These are phyloP conservation scores for Cadophora sp. DNA, from an alignment of 2,329 filamentous ascomycete species.

Conservation along the genomic window DNA sequence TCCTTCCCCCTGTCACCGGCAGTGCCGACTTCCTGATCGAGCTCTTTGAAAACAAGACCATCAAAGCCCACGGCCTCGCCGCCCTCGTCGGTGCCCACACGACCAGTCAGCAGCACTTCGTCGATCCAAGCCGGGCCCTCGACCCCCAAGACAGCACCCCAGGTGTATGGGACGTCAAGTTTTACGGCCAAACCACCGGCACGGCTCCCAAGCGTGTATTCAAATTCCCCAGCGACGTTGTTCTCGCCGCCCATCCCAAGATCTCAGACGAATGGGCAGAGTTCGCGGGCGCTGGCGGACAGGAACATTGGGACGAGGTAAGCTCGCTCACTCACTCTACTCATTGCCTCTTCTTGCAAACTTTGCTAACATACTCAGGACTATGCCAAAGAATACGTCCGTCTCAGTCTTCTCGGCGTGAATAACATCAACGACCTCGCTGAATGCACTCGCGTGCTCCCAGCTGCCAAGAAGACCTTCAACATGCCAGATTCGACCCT, in stretches of 20 bases:
- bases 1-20: slow-evolving; percentile 53
- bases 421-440: slow-evolving; percentile 62
- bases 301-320: slow-evolving; percentile 52
- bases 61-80: slow-evolving; percentile 57
- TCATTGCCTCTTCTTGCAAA: neutral
- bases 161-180: slow-evolving; percentile 57
- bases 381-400: slow-evolving; percentile 60
- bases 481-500: slow-evolving; percentile 17
- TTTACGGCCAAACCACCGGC: slow-evolving; percentile 58
- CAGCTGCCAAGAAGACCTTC: slow-evolving; percentile 43
- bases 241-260: slow-evolving; percentile 26
- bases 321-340: slow-evolving; percentile 28
- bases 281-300: slow-evolving; percentile 47
- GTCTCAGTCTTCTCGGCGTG: slow-evolving; percentile 61
- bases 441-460: slow-evolving; percentile 61
- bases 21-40: slow-evolving; percentile 50
- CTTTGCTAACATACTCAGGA: slow-evolving; percentile 46
- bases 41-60: slow-evolving; percentile 58
- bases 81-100: slow-evolving; percentile 63
- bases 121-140: slow-evolving; percentile 56
- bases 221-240: slow-evolving; percentile 25
- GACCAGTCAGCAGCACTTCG: slow-evolving; percentile 54
- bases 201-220: slow-evolving; percentile 41
- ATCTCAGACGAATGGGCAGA: slow-evolving; percentile 49
- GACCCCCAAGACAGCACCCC: slow-evolving; percentile 59